Conservation (phyloP, 208 protist species). For the Willaertia magna region DNA sequence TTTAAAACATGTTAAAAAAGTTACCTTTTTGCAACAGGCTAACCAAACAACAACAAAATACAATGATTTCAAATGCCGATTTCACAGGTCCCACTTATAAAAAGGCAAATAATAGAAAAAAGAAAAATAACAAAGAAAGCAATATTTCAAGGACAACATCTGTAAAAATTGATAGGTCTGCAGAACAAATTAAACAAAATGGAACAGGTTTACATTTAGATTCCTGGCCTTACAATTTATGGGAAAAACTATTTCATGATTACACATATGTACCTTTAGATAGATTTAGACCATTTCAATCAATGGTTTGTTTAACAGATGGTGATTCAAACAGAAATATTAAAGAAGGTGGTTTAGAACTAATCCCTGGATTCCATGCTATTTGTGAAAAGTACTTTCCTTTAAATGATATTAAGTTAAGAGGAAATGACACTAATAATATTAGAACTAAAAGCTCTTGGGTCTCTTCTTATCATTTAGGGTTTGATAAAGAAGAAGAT, state of each 20-base stretch:
- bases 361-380: neutral
- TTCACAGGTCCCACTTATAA: too few relatives aligned
- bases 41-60: too few relatives aligned
- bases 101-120: too few relatives aligned
- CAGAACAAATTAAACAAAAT: neutral
- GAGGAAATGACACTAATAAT: neutral
- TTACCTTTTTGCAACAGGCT: too few relatives aligned
- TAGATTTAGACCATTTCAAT: neutral
- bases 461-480: neutral
- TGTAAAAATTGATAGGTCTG: too few relatives aligned
- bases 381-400: neutral
- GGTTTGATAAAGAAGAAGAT: neutral
- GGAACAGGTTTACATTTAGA: neutral
- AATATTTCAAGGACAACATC: too few relatives aligned
- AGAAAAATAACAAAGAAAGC: too few relatives aligned
- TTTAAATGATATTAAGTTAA: neutral
- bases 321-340: neutral
- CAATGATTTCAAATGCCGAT: too few relatives aligned
- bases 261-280: neutral
- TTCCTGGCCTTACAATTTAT: neutral
- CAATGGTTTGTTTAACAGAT: neutral
- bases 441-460: neutral
- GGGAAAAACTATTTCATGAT: neutral
- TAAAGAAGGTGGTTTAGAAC: neutral
- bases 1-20: too few relatives aligned